phyloP scores from a whole-genome alignment of 2,329 filamentous ascomycete species.

The Oidium heveae region DNA sequence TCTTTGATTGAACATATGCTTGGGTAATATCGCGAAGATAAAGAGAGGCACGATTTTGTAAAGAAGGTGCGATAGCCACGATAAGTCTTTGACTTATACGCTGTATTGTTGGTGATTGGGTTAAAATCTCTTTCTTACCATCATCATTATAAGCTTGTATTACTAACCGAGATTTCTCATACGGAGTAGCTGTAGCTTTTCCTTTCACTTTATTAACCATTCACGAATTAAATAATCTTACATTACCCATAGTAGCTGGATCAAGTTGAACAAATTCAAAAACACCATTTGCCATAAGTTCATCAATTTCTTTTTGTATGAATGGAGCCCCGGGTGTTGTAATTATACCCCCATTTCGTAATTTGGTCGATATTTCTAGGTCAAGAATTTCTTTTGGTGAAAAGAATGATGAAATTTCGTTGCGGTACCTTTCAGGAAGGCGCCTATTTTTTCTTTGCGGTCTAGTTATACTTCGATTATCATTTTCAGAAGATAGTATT shows the following conservation, averaged over 20 bases:
- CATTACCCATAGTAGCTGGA: neutral
- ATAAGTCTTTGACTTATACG: neutral
- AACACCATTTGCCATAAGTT: neutral
- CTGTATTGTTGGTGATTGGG: conserved; percentile 2
- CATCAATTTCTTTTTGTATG: neutral
- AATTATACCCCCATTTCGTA: too few species aligned
- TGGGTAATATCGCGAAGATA: too few species aligned
- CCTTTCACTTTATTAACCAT: neutral
- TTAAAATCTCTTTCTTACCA: conserved; percentile 2
- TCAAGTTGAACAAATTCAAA: neutral
- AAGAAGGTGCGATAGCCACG: neutral
- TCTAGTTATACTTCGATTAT: neutral
- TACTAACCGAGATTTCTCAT: neutral
- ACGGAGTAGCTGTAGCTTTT: neutral
- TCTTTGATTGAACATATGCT: too few species aligned
- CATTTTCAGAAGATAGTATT: neutral
- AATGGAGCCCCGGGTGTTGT: neutral
- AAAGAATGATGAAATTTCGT: too few species aligned
- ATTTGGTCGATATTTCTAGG: too few species aligned
- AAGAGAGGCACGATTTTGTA: too few species aligned
- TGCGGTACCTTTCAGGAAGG: too few species aligned
- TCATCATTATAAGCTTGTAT: too few species aligned
- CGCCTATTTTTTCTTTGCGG: too few species aligned
- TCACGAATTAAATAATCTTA: neutral
- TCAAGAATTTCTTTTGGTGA: too few species aligned